Conservation (phyloP, 345 rosid species). For the Dipteronia sinensis region DNA sequence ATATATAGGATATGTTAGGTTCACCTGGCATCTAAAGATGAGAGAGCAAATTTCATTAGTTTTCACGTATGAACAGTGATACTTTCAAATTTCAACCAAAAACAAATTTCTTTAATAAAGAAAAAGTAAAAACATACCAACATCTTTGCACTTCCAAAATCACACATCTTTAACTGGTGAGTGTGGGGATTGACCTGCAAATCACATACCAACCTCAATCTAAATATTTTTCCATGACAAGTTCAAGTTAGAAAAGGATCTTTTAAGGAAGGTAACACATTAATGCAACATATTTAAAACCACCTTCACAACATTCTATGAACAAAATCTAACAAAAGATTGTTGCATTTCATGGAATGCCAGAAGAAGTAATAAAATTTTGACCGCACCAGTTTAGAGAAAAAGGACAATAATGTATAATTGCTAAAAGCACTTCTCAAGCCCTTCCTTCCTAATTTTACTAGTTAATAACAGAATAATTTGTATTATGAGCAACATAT, state of each 20-base stretch:
- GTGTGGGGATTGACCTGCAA: constrained; percentile 87
- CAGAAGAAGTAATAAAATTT: no score
- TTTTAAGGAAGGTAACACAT: not conserved
- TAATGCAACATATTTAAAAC: not conserved
- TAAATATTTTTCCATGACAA: constrained; percentile 13
- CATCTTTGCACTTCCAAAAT: constrained; percentile 99
- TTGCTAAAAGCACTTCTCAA: not conserved
- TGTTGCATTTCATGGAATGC: not conserved
- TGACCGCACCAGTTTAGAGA: no score
- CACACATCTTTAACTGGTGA: constrained; percentile 91
- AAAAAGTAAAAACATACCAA: constrained; percentile 56
- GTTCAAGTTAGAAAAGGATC: constrained; percentile 7
- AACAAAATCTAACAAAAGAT: not conserved
- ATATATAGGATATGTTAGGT: constrained; percentile 94
- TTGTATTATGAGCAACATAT: not conserved
- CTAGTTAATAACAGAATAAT: not conserved
- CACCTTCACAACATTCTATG: not conserved
- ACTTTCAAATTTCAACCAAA: constrained; percentile 5
- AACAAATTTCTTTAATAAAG: not conserved
- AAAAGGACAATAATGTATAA: not conserved
- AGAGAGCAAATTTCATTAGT: constrained; percentile 16
- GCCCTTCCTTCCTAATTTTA: not conserved
- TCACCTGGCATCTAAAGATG: constrained; percentile 86
- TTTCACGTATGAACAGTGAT: constrained; percentile 1
- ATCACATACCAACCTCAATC: constrained; percentile 25